Evolutionary conservation across 2,329 filamentous ascomycete genomes (phyloP).

Genomic region (Gliomastix tumulicola): DNA sequence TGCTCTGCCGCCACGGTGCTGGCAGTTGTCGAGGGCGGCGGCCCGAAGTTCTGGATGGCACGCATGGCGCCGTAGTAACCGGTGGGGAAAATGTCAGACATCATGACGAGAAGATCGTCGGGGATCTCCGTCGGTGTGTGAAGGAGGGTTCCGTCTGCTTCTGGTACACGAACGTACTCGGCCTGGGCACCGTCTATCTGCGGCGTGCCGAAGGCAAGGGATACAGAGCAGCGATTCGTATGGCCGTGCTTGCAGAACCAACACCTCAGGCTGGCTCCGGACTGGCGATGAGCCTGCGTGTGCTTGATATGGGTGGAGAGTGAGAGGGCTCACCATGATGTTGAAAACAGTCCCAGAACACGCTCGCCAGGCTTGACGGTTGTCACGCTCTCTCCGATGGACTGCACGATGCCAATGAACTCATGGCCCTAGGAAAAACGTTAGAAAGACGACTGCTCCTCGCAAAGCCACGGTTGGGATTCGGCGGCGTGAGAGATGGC

Average conservation of each 20-base stretch:
- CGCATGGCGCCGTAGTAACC: constrained; percentile 79
- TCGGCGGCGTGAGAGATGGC: too few species aligned
- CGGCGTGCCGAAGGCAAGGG: constrained; percentile 62
- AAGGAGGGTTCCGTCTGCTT: constrained; percentile 42
- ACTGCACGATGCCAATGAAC: constrained; percentile 70
- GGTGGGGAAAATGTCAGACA: constrained; percentile 89
- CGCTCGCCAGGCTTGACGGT: constrained; percentile 67
- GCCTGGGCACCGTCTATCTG: constrained; percentile 73
- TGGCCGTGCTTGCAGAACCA: constrained; percentile 78
- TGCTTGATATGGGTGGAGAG: not conserved
- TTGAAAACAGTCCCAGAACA: constrained; percentile 73
- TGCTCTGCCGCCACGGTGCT: constrained; percentile 57
- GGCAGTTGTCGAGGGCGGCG: constrained; percentile 18
- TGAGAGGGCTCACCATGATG: constrained; percentile 54
- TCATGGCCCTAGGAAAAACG: constrained; percentile 66
- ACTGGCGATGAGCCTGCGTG: not conserved
- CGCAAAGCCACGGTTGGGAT: too few species aligned
- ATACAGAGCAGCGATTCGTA: constrained; percentile 69
- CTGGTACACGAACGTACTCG: constrained; percentile 73
- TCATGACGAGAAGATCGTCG: constrained; percentile 70
- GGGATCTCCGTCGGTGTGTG: constrained; percentile 42
- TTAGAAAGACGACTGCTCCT: too few species aligned
- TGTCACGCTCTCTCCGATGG: constrained; percentile 61
- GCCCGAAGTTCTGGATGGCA: constrained; percentile 56
- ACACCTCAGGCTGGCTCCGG: constrained; percentile 46